These are phyloP conservation scores for Corallochytrium limacisporum DNA, from an alignment of 78 protist genomes.

Conservation along the genomic window DNA sequence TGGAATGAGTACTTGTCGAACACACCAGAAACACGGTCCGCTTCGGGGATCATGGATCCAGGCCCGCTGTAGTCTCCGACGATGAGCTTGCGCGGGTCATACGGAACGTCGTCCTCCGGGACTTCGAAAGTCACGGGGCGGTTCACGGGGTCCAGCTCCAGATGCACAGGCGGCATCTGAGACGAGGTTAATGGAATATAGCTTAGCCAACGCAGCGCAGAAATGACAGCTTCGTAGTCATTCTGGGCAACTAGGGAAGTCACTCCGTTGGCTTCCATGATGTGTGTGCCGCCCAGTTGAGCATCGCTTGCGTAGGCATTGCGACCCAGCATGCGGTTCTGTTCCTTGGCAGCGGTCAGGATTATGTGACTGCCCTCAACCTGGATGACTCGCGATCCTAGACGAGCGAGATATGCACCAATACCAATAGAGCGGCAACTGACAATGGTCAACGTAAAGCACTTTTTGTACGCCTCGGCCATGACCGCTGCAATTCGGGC, in stretches of 20 bases:
- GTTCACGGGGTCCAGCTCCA: slow-evolving; percentile 45
- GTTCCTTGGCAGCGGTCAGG: slow-evolving; percentile 85
- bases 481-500: slow-evolving; percentile 95
- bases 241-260: slow-evolving; percentile 59
- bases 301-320: slow-evolving; percentile 78
- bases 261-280: slow-evolving; percentile 92
- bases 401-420: slow-evolving; percentile 91
- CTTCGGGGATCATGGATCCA: too few species aligned
- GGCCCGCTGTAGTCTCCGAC: too few species aligned
- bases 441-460: slow-evolving; percentile 76
- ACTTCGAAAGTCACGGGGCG: too few species aligned
- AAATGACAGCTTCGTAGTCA: slow-evolving; percentile 62
- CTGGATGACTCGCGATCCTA: slow-evolving; percentile 83
- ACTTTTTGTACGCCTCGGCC: slow-evolving; percentile 64
- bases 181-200: slow-evolving; percentile 40
- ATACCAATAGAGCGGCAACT: slow-evolving; percentile 95
- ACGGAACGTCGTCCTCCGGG: too few species aligned
- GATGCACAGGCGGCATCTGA: too few species aligned
- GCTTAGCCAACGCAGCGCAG: slow-evolving; percentile 67
- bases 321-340: slow-evolving; percentile 81
- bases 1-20: slow-evolving; percentile 75
- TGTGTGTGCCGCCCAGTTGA: slow-evolving; percentile 92
- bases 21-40: too few species aligned
- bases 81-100: too few species aligned
- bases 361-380: slow-evolving; percentile 57